Evolutionary conservation across 495 filamentous ascomycete genomes (phyloP), one percentile per base, ranked within the genome.

Genomic region (Aspergillus baeticus): DNA sequence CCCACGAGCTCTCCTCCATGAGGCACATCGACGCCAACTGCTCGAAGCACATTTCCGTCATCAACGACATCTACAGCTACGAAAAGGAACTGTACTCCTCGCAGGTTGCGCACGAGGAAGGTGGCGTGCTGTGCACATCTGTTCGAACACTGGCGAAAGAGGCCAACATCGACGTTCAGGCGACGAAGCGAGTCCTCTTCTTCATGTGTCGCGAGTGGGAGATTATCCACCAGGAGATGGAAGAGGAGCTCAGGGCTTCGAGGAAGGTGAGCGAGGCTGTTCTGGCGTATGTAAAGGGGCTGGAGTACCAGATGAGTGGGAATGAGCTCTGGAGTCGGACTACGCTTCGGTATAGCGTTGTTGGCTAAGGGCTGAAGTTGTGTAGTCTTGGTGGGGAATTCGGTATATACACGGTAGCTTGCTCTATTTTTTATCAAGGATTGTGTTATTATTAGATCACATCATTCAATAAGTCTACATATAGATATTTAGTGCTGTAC

Each of bases 271-370:
- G 11, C 18, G 56, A 37, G 10, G 57, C 39, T 11, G 38, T 0
- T 17, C 65, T 18, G 51, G 48, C 6, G 45, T 78, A 75, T 51
- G 15, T 71, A 4, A 52, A 69, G 10, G 75, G 74, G 0, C 41
- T 78, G 13, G n/a, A n/a, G n/a, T n/a, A n/a, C n/a, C n/a, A n/a
- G n/a, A n/a, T n/a, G n/a, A n/a, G n/a, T n/a, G n/a, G n/a, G n/a
- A n/a, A n/a, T n/a, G n/a, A n/a, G n/a, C n/a, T n/a, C n/a, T 78
- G 75, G 75, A 77, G 75, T 53, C 18, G 51, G 38, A 69, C 64
- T 0, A 77, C 58, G n/a, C n/a, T n/a, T n/a, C n/a, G n/a, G n/a
- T n/a, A n/a, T n/a, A n/a, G n/a, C n/a, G n/a, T n/a, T n/a, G n/a
- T n/a, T n/a, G n/a, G n/a, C n/a, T n/a, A n/a, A n/a, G n/a, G n/a